These are phyloP conservation scores for Xylaria intraflava DNA, from an alignment of 495 filamentous ascomycete genomes.

Conservation along the genomic window DNA sequence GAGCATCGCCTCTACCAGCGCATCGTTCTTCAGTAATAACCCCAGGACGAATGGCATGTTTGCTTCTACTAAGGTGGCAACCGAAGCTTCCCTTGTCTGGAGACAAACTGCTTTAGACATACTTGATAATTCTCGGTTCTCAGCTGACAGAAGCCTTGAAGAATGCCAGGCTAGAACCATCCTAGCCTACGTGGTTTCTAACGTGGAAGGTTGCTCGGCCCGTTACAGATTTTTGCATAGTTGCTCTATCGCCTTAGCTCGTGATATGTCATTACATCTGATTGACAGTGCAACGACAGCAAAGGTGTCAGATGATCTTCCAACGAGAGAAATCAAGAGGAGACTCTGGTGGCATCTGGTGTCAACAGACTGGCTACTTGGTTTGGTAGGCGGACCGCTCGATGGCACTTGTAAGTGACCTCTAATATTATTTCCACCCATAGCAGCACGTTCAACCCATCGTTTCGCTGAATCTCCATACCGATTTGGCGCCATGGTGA, in stretches of 20 bases:
- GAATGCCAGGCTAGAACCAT: slow-evolving; percentile 40
- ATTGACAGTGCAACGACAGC: slow-evolving; percentile 32
- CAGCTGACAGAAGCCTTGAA: slow-evolving; percentile 31
- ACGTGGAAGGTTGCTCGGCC: slow-evolving; percentile 35
- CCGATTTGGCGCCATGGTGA: not conserved
- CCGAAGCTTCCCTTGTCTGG: slow-evolving; percentile 30
- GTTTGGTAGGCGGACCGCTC: slow-evolving; percentile 28
- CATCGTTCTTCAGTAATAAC: slow-evolving; percentile 32
- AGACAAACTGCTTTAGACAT: slow-evolving; percentile 32
- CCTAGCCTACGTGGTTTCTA: slow-evolving; percentile 31
- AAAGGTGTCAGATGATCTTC: slow-evolving; percentile 15
- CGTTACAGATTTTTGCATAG: slow-evolving; percentile 29
- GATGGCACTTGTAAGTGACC: slow-evolving; percentile 34
- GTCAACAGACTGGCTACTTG: slow-evolving; percentile 40
- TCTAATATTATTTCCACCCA: not conserved
- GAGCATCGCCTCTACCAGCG: slow-evolving; percentile 37
- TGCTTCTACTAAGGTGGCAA: slow-evolving; percentile 26
- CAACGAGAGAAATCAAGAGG: slow-evolving; percentile 36
- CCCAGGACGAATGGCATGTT: slow-evolving; percentile 20
- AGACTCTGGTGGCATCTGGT: slow-evolving; percentile 47
- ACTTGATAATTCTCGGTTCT: slow-evolving; percentile 30
- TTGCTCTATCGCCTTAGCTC: slow-evolving; percentile 27
- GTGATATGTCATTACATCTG: slow-evolving; percentile 37
- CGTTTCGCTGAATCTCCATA: not conserved
- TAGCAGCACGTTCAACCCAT: not conserved